Evolutionary conservation across 2,329 filamentous ascomycete species (phyloP).

Genomic region (Dactylonectria estremocensis): DNA sequence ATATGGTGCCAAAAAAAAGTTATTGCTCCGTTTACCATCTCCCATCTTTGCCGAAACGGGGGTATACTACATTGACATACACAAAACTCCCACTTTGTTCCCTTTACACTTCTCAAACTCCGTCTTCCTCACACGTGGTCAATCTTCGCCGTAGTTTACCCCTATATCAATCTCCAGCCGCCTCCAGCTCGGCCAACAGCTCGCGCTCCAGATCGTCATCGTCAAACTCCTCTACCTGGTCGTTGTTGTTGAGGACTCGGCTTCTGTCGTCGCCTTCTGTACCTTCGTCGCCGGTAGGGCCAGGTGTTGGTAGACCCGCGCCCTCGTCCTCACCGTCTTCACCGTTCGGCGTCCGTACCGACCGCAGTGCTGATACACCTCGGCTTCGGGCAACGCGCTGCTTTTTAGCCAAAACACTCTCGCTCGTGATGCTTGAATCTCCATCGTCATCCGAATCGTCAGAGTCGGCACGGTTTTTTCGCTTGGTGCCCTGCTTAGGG

Average conservation of each 20-base stretch:
- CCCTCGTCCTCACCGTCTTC: slow-evolving; percentile 52
- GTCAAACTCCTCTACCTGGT: slow-evolving; percentile 59
- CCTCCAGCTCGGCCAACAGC: slow-evolving; percentile 73
- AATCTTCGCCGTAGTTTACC: slow-evolving; percentile 11
- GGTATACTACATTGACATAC: slow-evolving; percentile 35
- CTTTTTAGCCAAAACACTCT: slow-evolving; percentile 65
- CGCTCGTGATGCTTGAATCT: slow-evolving; percentile 47
- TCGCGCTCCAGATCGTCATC: slow-evolving; percentile 75
- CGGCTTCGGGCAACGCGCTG: slow-evolving; percentile 63
- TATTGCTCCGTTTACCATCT: slow-evolving; percentile 11
- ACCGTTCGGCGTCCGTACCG: slow-evolving; percentile 59
- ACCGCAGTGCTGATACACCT: slow-evolving; percentile 63
- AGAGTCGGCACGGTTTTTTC: slow-evolving; percentile 50
- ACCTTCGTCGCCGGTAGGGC: slow-evolving; percentile 54
- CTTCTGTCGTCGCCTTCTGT: slow-evolving; percentile 50
- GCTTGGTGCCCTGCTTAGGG: slow-evolving; percentile 51
- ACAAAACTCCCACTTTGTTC: slow-evolving; percentile 31
- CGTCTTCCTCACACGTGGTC: slow-evolving; percentile 4
- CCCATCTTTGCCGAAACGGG: slow-evolving; percentile 27
- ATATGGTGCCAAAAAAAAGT: neutral
- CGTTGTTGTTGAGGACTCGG: slow-evolving; percentile 42
- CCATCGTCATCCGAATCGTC: slow-evolving; percentile 54
- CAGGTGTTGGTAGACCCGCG: slow-evolving; percentile 59
- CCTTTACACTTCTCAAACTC: slow-evolving; percentile 27
- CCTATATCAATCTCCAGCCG: slow-evolving; percentile 47